A percentile compares a stretch with the other conserved stretches of the same genome.
Conservation (phyloP, 306 rosid genomes). For the Prunus padus region DNA sequence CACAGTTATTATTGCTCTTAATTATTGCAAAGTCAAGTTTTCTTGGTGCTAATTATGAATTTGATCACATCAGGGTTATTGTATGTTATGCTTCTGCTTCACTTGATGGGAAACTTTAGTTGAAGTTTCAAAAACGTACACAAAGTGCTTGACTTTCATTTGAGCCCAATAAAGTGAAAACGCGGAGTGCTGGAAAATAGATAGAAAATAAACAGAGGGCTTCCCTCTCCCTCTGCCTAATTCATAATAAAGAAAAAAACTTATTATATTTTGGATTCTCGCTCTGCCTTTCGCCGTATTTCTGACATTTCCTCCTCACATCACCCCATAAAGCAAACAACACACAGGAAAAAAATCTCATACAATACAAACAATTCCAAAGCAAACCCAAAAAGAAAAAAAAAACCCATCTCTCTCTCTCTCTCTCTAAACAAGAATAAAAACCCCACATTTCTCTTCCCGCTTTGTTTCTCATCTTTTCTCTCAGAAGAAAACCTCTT, state of each 20-base stretch:
- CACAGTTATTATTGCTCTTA: background rate
- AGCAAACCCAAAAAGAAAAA: background rate
- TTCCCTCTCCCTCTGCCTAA: background rate
- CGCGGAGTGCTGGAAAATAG: background rate
- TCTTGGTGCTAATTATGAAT: background rate
- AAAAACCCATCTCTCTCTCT: background rate
- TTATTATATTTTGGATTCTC: background rate
- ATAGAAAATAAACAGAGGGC: background rate
- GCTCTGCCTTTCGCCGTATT: slow-evolving; percentile 23
- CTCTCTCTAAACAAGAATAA: slow-evolving; percentile 10
- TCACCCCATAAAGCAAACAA: slow-evolving; percentile 29
- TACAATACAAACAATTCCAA: background rate
- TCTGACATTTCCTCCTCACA: slow-evolving; percentile 41
- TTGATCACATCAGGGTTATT: background rate
- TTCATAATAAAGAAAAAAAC: background rate
- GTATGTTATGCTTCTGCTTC: slow-evolving; percentile 3
- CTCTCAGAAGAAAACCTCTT: background rate
- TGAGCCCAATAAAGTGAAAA: background rate
- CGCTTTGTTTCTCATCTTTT: slow-evolving; percentile 31
- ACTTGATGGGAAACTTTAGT: slow-evolving; percentile 8
- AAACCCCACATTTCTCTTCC: slow-evolving; percentile 28
- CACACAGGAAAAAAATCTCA: background rate
- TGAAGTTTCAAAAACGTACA: background rate
- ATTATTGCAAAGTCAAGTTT: background rate
- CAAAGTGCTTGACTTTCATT: background rate